These are phyloP conservation scores for Botrytis sinoallii DNA, from an alignment of 2,329 filamentous ascomycete species.

Conservation along the genomic window DNA sequence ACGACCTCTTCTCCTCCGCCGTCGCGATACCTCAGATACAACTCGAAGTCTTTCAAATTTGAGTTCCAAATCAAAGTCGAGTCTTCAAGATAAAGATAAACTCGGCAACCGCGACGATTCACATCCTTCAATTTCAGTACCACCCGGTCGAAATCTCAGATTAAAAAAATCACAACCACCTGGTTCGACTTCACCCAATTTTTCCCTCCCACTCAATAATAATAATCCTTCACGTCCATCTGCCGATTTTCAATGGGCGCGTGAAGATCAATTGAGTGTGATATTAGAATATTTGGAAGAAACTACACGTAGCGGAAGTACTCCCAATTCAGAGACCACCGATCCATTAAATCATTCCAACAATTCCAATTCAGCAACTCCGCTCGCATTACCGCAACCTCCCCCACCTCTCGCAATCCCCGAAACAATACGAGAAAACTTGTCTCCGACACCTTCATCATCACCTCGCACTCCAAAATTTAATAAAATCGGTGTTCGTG, in stretches of 20 bases:
- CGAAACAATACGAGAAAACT: constrained; percentile 4
- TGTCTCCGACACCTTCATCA: not conserved
- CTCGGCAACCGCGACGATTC: not conserved
- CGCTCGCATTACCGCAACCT: not conserved
- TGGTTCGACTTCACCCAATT: not conserved
- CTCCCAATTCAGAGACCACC: not conserved
- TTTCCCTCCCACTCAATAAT: constrained; percentile 8
- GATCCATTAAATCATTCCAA: not conserved
- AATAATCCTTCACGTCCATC: constrained; percentile 12
- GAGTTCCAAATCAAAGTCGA: not conserved
- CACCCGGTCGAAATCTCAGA: not conserved
- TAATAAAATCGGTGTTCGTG: not conserved
- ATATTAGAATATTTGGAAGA: constrained; percentile 30
- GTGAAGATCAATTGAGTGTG: constrained; percentile 31
- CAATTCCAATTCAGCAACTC: not conserved
- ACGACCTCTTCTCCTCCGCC: not conserved
- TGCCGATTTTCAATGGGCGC: constrained; percentile 26
- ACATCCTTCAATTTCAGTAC: not conserved
- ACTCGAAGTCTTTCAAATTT: not conserved
- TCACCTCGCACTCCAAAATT: constrained; percentile 3
- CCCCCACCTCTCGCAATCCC: constrained; percentile 1
- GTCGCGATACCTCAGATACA: not conserved
- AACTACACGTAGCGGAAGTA: constrained; percentile 14
- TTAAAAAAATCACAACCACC: constrained; percentile 4
- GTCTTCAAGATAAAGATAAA: not conserved